Evolutionary conservation across 2,329 filamentous ascomycete genomes (phyloP), one percentile per base, ranked within the genome.

Genomic region (Diaporthe vexans): DNA sequence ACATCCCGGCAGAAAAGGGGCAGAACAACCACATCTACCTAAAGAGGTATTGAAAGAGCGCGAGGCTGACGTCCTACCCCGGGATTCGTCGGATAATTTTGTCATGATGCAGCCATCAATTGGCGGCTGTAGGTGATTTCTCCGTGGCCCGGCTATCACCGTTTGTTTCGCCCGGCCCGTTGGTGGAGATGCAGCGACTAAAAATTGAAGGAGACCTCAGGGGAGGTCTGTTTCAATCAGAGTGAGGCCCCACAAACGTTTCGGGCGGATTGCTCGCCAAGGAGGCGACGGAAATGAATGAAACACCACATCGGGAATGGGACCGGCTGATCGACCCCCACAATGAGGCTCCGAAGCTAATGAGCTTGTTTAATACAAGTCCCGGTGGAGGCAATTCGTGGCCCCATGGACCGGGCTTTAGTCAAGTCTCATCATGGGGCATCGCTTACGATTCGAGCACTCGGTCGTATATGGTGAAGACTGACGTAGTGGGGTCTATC

Each of bases 331-430:
- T 67, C 61, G 4, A 52, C 1, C 46, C 29, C 61, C 61, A 67
- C 61, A 67, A 52, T 37, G 29, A 67, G 46, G 61, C 46, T 67
- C 43, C 11, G 61, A 52, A 52, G 46, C 61, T 67, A 67, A 67
- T 67, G 61, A 67, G 46, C 46, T 67, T 67, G 61, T 67, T 67
- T 67, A 37, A 51, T 67, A 48, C 46, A 52, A 67, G 61, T 67
- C 17, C 61, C 61, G 43, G 61, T 67, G 61, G 46, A 67, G 46
- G 46, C 46, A 52, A 6, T n/a, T 67, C 46, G 11, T 67, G 61
- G 46, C 61, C 61, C 46, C 46, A 67, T 67, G 61, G 46, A 13
- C 10, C 29, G 46, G 46, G 29, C 46, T 52, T 17, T 67, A 67
- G 61, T 67, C 61, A 51, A 67, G 61, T 67, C 61, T 24, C 43